These are phyloP conservation scores for Tolypocladium sp. DNA, from an alignment of 2,329 filamentous ascomycete species.

Conservation along the genomic window DNA sequence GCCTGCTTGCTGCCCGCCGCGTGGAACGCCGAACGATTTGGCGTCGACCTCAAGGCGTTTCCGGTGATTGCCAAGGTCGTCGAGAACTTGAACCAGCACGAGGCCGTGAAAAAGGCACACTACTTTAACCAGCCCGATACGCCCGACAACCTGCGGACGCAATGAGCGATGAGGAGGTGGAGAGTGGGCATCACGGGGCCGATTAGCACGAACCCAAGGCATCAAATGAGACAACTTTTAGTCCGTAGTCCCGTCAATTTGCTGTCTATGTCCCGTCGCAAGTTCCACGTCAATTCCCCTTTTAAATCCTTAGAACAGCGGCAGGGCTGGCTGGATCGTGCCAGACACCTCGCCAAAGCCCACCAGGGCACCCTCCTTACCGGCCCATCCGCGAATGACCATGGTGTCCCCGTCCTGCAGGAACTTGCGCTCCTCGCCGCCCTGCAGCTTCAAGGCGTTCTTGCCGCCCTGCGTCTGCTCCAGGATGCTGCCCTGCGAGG, in stretches of 20 bases:
- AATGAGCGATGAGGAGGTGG: neutral
- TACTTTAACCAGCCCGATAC: conserved; percentile 45
- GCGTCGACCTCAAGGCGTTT: conserved; percentile 40
- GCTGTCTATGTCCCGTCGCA: neutral
- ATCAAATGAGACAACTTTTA: neutral
- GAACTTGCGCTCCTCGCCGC: conserved; percentile 61
- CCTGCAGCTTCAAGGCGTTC: conserved; percentile 47
- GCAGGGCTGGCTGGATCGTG: conserved; percentile 35
- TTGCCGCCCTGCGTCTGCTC: conserved; percentile 67
- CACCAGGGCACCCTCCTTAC: conserved; percentile 56
- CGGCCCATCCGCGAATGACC: conserved; percentile 56
- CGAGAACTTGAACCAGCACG: conserved; percentile 33
- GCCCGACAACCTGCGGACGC: conserved; percentile 20
- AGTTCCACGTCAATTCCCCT: neutral
- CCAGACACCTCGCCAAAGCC: conserved; percentile 70
- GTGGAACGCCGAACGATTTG: conserved; percentile 46
- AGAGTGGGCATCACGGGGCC: neutral
- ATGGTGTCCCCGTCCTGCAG: conserved; percentile 67
- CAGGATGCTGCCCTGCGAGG: conserved; percentile 60
- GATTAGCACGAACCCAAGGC: neutral
- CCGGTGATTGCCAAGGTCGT: conserved; percentile 36
- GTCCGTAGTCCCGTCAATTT: neutral
- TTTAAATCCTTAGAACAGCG: conserved; percentile 14
- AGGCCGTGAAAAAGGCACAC: conserved; percentile 41
- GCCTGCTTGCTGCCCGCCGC: conserved; percentile 47